Conservation (phyloP, 2,329 filamentous ascomycete genomes). For the Colletotrichum paranaense region DNA sequence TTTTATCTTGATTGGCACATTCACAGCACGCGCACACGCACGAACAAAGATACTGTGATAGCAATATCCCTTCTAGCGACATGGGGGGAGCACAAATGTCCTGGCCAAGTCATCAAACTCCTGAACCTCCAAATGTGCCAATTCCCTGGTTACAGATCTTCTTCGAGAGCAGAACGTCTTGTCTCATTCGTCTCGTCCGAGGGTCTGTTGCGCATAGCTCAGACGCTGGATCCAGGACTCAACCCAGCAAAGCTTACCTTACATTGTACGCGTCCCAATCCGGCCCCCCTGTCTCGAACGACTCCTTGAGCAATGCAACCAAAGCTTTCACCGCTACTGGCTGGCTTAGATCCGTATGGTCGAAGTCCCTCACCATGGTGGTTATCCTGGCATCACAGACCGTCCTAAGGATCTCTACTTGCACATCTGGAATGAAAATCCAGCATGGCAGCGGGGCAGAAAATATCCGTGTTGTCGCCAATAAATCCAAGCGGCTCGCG, state of each 20-base stretch:
- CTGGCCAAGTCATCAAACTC: not conserved
- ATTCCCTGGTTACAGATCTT: not conserved
- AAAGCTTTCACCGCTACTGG: not conserved
- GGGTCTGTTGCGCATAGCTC: not conserved
- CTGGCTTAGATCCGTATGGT: not conserved
- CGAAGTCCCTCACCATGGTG: not conserved
- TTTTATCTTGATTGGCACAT: not conserved
- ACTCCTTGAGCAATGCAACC: not conserved
- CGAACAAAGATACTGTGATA: not conserved
- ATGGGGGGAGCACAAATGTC: not conserved
- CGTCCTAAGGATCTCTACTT: not conserved
- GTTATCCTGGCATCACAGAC: not conserved
- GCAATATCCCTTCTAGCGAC: not conserved
- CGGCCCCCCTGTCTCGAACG: not conserved
- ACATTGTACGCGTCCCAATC: not conserved
- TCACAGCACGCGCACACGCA: not conserved
- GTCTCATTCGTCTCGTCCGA: not conserved
- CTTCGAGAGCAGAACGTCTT: not conserved
- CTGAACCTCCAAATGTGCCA: not conserved
- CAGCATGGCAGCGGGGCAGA: not conserved
- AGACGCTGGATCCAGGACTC: not conserved
- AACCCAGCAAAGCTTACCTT: constrained; percentile 6
- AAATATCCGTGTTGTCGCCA: not conserved
- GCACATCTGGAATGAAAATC: too few relatives aligned
- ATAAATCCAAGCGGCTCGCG: not conserved